phyloP scores from a whole-genome alignment of 1,284 basidiomycete genomes.

The Tranzscheliella williamsii region DNA sequence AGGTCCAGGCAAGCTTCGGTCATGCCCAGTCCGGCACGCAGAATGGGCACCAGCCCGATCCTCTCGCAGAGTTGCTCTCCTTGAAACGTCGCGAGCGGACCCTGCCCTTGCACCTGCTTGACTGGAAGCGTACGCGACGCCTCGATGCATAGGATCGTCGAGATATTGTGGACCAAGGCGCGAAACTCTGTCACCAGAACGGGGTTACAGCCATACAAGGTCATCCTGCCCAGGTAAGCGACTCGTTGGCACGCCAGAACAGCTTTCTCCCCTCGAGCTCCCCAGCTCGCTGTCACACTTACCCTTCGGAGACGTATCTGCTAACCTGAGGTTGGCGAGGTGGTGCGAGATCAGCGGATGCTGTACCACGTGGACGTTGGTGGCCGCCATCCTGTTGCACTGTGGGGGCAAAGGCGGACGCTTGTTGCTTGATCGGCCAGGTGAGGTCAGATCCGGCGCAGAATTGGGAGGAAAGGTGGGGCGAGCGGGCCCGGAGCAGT shows the following conservation, averaged over 20 bases:
- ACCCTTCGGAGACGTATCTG: constrained; percentile 46
- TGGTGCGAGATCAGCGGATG: constrained; percentile 53
- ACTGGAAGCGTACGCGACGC: constrained; percentile 29
- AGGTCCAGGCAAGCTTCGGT: constrained; percentile 77
- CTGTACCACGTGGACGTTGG: constrained; percentile 38
- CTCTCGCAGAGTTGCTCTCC: constrained; percentile 63
- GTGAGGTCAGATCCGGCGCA: too few species aligned
- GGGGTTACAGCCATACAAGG: too few species aligned
- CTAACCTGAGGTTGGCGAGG: constrained; percentile 44
- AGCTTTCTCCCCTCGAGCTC: background rate
- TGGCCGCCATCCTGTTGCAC: constrained; percentile 56
- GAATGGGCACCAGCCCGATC: constrained; percentile 84
- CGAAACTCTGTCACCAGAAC: constrained; percentile 34
- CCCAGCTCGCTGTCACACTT: background rate
- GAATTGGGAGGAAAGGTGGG: too few species aligned
- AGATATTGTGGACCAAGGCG: constrained; percentile 36
- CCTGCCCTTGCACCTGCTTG: constrained; percentile 42
- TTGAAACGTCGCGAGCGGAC: constrained; percentile 41
- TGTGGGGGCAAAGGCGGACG: too few species aligned
- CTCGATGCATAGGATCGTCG: constrained; percentile 44
- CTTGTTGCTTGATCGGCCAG: too few species aligned
- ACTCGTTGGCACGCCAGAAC: background rate
- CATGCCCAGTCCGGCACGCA: constrained; percentile 93
- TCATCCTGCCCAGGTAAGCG: too few species aligned
- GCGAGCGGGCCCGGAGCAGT: too few species aligned